Evolutionary conservation across 768 basidiomycete species (phyloP).

Genomic region (Cyclocybe cylindracea): DNA sequence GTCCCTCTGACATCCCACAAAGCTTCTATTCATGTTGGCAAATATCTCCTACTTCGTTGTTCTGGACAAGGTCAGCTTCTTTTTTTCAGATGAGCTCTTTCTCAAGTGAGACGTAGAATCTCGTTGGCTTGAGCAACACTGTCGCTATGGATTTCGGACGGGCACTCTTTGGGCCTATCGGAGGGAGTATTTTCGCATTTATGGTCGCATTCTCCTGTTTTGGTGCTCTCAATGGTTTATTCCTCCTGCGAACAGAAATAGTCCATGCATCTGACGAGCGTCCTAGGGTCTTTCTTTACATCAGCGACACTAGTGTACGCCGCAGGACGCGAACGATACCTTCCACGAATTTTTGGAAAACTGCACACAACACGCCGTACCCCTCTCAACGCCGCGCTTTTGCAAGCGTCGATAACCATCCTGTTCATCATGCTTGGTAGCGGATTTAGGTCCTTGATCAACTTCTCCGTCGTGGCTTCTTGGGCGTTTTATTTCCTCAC

Average conservation of each 20-base stretch:
- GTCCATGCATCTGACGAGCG: slow-evolving; percentile 8
- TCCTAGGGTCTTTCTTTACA: slow-evolving; percentile 68
- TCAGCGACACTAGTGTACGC: slow-evolving; percentile 85
- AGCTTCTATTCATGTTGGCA: slow-evolving; percentile 78
- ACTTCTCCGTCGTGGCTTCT: slow-evolving; percentile 84
- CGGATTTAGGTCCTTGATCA: slow-evolving; percentile 86
- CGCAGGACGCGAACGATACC: slow-evolving; percentile 84
- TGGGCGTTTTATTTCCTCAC: slow-evolving; percentile 91
- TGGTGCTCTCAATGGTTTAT: slow-evolving; percentile 84
- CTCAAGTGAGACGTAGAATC: slow-evolving; percentile 36
- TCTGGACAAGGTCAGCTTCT: slow-evolving; percentile 66
- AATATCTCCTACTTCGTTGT: slow-evolving; percentile 94
- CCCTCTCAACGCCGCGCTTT: slow-evolving; percentile 83
- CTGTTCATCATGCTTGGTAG: slow-evolving; percentile 84
- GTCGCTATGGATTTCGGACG: slow-evolving; percentile 93
- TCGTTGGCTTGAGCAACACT: slow-evolving; percentile 80
- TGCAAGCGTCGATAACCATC: slow-evolving; percentile 76
- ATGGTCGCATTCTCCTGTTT: slow-evolving; percentile 96
- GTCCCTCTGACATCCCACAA: slow-evolving; percentile 6
- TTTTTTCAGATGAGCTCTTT: neutral
- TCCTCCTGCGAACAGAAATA: neutral
- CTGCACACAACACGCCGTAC: slow-evolving; percentile 77
- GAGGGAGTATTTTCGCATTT: slow-evolving; percentile 83
- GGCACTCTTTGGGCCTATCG: slow-evolving; percentile 81
- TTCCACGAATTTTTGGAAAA: slow-evolving; percentile 82